Percentiles rank a stretch among this genome's conserved stretches.
Evolutionary conservation across 2,329 filamentous ascomycete genomes (phyloP).

Genomic region (Beauveria sp.): DNA sequence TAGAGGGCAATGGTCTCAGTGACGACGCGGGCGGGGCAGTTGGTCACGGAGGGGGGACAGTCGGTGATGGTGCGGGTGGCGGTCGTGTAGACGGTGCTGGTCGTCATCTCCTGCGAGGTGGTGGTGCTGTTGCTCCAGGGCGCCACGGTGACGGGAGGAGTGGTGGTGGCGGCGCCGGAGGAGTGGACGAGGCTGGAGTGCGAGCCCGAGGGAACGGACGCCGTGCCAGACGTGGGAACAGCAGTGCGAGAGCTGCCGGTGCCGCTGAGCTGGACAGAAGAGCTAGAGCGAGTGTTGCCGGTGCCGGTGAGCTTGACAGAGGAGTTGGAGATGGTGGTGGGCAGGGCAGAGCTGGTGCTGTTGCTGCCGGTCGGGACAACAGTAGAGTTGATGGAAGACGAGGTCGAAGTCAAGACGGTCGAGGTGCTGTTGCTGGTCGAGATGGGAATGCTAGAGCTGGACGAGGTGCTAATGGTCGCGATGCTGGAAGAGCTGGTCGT

Average conservation of each 20-base stretch:
- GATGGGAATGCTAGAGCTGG: not conserved
- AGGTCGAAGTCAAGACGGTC: not conserved
- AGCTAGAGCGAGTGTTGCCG: not conserved
- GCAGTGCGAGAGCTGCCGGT: not conserved
- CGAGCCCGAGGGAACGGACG: not conserved
- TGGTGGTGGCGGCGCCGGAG: not conserved
- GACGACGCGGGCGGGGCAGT: conserved; percentile 15
- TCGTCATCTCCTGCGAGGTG: conserved; percentile 9
- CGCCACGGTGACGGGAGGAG: not conserved
- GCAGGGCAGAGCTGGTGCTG: not conserved
- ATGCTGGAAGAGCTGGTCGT: conserved; percentile 2
- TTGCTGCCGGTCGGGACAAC: too few relatives aligned
- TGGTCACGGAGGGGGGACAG: conserved; percentile 13
- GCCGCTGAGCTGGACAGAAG: not conserved
- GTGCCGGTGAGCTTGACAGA: not conserved
- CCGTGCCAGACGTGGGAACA: not conserved
- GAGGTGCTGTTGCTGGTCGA: not conserved
- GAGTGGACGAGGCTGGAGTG: not conserved
- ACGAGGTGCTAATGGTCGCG: conserved; percentile 12
- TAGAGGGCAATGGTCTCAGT: conserved; percentile 9
- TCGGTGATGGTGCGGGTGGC: conserved; percentile 14
- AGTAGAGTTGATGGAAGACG: not conserved
- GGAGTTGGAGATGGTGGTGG: not conserved
- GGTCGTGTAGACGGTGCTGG: conserved; percentile 14
- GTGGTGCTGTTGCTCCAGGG: conserved; percentile 9